Conservation (phyloP, 2,329 filamentous ascomycete genomes). For the Huntiella bhutanensis region DNA sequence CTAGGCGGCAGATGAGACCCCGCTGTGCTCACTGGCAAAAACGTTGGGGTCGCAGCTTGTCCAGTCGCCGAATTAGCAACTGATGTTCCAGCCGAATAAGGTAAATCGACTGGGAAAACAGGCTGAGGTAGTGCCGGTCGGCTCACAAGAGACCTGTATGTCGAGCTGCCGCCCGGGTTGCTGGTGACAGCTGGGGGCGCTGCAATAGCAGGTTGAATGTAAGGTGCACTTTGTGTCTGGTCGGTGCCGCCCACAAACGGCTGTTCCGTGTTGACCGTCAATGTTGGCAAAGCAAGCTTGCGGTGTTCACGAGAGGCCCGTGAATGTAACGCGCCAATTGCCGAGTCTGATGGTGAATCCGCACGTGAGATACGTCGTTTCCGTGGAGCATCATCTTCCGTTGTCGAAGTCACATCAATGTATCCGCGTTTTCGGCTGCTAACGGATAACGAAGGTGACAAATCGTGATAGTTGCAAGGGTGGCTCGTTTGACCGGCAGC, state of each 20-base stretch:
- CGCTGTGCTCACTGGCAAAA: slow-evolving; percentile 4
- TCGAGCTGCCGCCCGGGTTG: background rate
- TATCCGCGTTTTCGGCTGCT: slow-evolving; percentile 14
- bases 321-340: background rate
- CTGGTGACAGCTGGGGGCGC: background rate
- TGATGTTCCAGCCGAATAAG: background rate
- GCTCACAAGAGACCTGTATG: background rate
- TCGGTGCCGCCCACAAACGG: background rate
- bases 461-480: slow-evolving; percentile 4
- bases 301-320: background rate
- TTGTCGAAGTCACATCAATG: slow-evolving; percentile 1
- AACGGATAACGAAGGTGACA: slow-evolving; percentile 7
- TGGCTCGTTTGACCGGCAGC: background rate
- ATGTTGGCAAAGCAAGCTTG: slow-evolving; percentile 5
- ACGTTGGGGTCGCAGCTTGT: slow-evolving; percentile 1
- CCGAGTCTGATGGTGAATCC: background rate
- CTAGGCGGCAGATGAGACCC: slow-evolving; percentile 10
- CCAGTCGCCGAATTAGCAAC: background rate
- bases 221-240: background rate
- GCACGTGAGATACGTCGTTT: slow-evolving; percentile 4
- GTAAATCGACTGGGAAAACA: background rate
- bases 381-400: slow-evolving; percentile 7
- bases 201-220: background rate
- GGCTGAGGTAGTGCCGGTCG: background rate
- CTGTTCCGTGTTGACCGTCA: slow-evolving; percentile 4